Evolutionary conservation across 108 stramenopile species (phyloP), one percentile per base, ranked within the genome.

Genomic region (Nitzschia palea): DNA sequence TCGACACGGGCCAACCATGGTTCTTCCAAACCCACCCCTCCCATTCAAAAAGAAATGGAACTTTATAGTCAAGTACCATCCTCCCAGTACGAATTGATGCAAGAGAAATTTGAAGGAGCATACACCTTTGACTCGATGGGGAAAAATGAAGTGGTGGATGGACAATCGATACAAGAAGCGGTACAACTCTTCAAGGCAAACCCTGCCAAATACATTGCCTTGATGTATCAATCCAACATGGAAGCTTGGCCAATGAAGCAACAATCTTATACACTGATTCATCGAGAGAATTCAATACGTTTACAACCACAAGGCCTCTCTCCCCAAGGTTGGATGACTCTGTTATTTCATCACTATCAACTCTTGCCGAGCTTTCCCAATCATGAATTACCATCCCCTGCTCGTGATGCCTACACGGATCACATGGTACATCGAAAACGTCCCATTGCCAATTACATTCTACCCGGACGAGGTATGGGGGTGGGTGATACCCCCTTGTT

Each of bases 401-500:
- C n/a, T 10, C 47, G 69, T 26, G 69, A 70, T 33, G 23, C 50
- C 32, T 62, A 53, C 10, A 70, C 69, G 9, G 69, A 70, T 25
- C 1, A 62, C 40, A 62, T 70, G 59, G 32, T 36, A 35, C 51
- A 55, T 34, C 40, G 30, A n/a, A n/a, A n/a, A n/a, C n/a, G n/a
- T n/a, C n/a, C n/a, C n/a, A n/a, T n/a, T n/a, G n/a, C n/a, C n/a
- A n/a, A n/a, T n/a, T n/a, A n/a, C n/a, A n/a, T 67, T 5, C 5
- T 79, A 37, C 78, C 78, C 20, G 78, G 78, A 15, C 50, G 78
- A 4, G 78, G 78, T 26, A 79, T 79, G 78, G 78, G 78, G 23
- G n/a, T 54, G 4, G 44, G 58, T 15, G 78, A 79, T 48, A 20
- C 50, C 15, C 72, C 78, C 3, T 34, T 29, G 9, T 42, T 79